phyloP scores from a whole-genome alignment of 2,329 filamentous ascomycete genomes.

The Trichoderma citrinoviride region DNA sequence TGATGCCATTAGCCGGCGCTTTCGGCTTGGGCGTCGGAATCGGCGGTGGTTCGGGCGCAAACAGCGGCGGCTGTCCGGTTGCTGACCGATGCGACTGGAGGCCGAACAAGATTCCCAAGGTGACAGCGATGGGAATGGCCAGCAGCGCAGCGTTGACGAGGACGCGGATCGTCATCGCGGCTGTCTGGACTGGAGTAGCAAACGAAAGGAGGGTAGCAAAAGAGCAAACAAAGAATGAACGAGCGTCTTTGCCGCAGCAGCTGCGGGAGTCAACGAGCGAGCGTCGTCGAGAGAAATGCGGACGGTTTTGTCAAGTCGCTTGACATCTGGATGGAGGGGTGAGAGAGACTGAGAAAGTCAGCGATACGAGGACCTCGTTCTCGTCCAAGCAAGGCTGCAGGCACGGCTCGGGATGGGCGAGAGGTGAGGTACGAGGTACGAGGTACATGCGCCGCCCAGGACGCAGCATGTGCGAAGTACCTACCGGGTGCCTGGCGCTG shows the following conservation, averaged over 20 bases:
- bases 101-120: conserved; percentile 49
- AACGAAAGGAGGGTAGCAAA: not conserved
- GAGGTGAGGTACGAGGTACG: not conserved
- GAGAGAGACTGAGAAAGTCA: conserved; percentile 3
- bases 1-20: conserved; percentile 21
- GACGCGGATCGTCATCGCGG: conserved; percentile 40
- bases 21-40: conserved; percentile 1
- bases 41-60: conserved; percentile 32
- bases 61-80: conserved; percentile 45
- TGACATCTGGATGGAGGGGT: not conserved
- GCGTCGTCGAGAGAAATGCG: conserved; percentile 4
- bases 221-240: conserved; percentile 2
- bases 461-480: conserved; percentile 9
- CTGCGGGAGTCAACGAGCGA: conserved; percentile 16
- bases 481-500: conserved; percentile 8
- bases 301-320: conserved; percentile 1
- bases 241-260: conserved; percentile 21
- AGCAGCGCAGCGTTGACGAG: conserved; percentile 51
- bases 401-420: too few relatives aligned
- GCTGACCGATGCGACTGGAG: conserved; percentile 45
- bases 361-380: conserved; percentile 13
- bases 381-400: not conserved
- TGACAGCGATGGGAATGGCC: conserved; percentile 49
- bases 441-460: not conserved
- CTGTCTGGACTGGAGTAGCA: not conserved